Evolutionary conservation across 1,139 yeast species (phyloP).

Genomic region (Scheffersomyces titani): DNA sequence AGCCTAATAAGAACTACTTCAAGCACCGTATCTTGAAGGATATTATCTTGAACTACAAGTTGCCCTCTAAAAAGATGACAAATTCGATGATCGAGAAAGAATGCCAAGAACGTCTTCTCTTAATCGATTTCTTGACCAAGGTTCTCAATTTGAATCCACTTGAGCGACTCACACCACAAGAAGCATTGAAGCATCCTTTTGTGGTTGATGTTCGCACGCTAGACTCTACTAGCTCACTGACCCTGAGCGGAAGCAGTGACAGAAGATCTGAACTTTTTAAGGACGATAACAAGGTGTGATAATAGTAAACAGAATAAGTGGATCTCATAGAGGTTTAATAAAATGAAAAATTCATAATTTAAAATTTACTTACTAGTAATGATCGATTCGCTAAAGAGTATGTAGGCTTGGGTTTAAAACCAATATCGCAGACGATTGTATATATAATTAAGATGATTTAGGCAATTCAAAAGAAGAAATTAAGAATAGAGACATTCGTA

Average conservation of each 20-base stretch:
- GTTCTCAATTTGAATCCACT: conserved; percentile 83
- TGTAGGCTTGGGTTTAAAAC: too few species aligned
- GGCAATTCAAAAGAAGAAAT: too few species aligned
- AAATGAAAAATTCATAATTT: too few species aligned
- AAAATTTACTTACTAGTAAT: too few species aligned
- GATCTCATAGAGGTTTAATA: neutral
- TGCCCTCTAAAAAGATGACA: conserved; percentile 75
- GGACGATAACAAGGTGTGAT: neutral
- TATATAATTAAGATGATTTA: too few species aligned
- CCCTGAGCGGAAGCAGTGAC: neutral
- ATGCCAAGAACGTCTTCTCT: conserved; percentile 66
- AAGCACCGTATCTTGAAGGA: conserved; percentile 72
- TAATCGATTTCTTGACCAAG: conserved; percentile 78
- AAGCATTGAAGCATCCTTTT: conserved; percentile 91
- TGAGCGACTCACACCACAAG: conserved; percentile 96
- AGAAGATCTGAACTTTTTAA: neutral
- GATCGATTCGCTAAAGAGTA: neutral
- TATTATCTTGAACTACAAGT: conserved; percentile 70
- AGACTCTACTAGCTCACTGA: conserved; percentile 1
- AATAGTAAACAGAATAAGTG: neutral
- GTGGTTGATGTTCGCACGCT: conserved; percentile 41
- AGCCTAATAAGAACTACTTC: conserved; percentile 83
- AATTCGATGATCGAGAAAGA: conserved; percentile 66
- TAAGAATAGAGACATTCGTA: too few species aligned
- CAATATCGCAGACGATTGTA: too few species aligned